Evolutionary conservation across 2,329 filamentous ascomycete species (phyloP), one percentile per base, ranked within the genome.

Genomic region (Aspergillus eucalypticola): DNA sequence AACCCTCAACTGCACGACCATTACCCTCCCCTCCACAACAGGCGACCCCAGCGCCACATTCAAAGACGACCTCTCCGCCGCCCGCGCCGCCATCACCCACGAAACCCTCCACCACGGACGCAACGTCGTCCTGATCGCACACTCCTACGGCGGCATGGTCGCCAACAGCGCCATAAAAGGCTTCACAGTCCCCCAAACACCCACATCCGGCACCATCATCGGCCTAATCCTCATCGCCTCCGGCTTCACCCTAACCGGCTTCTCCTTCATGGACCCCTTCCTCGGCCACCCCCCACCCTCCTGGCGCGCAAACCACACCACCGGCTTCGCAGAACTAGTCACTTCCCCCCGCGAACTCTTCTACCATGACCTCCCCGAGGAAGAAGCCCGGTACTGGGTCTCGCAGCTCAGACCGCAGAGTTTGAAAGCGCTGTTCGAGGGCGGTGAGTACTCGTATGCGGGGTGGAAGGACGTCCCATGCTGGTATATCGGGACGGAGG

Each of bases 121-220:
- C 21, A 68, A 84, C 57, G 81, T 84, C 2, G 70, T 84, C 3
- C 71, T 84, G 5, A 66, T 82, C 3, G 76, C 73, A 1, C 82
- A 84, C 67, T 83, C 81, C 0, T 84, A 82, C 58, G 81, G 81
- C 29, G 81, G 81, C 21, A 72, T 78, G 44, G 77, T 82, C 1
- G 81, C 77, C 46, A 73, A 71, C 62, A 82, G 80, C 62, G 79
- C 80, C 2, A 69, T 83, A 65, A 79, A 78, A 60, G 79, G 74
- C 6, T 71, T 83, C 53, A 69, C 79, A 0, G 35, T 8, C 54
- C 58, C 51, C 58, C 60, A 53, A 10, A 23, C 7, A 41, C 5
- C 25, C n/a, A 10, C 15, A 29, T 39, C 55, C n/a, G 80, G 80
- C 27, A 69, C 72, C 53, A 79, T 81, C 4, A 73, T 82, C 39